A percentile compares a stretch with the other conserved stretches of the same genome.
These are phyloP conservation scores for Dactylis glomerata DNA, from an alignment of 176 grass and related monocot genomes.

Conservation along the genomic window DNA sequence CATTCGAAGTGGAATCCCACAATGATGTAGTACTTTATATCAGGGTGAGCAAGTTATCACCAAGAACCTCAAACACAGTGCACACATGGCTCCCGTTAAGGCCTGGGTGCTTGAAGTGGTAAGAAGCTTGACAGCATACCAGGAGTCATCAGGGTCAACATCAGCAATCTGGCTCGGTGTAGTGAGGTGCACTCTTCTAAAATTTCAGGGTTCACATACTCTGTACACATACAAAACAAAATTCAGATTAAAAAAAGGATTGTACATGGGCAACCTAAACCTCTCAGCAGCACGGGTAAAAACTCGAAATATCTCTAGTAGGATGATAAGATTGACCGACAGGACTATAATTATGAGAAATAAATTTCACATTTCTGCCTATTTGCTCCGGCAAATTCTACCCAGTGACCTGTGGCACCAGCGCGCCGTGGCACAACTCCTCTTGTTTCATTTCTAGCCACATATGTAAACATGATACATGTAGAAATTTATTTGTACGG, in stretches of 20 bases:
- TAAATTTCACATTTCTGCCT: too few species aligned
- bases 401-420: too few species aligned
- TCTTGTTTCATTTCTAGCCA: too few species aligned
- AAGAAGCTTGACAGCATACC: conserved; percentile 86
- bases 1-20: conserved; percentile 70
- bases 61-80: conserved; percentile 99
- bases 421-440: too few species aligned
- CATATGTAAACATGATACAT: too few species aligned
- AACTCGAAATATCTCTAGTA: too few species aligned
- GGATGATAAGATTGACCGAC: too few species aligned
- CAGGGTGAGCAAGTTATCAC: conserved; percentile 86
- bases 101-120: conserved; percentile 89
- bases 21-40: conserved; percentile 83
- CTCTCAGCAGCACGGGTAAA: too few species aligned
- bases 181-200: conserved; percentile 89
- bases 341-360: too few species aligned
- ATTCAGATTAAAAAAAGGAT: conserved; percentile 1
- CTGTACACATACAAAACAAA: conserved; percentile 39
- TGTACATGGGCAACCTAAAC: background rate
- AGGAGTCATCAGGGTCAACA: conserved; percentile 53
- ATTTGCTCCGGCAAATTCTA: too few species aligned
- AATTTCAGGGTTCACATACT: conserved; percentile 91
- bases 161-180: conserved; percentile 89
- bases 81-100: conserved; percentile 90
- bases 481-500: too few species aligned